Percentiles rank a stretch among this genome's conserved stretches.
Evolutionary conservation across 805 yeast genomes (phyloP).

Genomic region (Maudiozyma barnettii): DNA sequence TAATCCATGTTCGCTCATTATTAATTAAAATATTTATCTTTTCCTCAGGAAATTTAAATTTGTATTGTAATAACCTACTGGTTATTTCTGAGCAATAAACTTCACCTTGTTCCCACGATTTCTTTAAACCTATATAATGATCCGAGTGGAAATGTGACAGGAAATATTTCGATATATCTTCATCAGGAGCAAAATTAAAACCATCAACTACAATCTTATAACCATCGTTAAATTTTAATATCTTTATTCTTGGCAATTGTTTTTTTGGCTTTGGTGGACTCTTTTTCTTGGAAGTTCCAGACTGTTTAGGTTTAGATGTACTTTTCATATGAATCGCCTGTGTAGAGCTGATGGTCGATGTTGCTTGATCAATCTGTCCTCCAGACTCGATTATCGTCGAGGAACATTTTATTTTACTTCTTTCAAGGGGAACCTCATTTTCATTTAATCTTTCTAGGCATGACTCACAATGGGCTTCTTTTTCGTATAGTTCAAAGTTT

Average conservation of each 20-base stretch:
- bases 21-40: constrained; percentile 35
- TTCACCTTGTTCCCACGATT: constrained; percentile 63
- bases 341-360: too few species aligned
- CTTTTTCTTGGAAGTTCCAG: not conserved
- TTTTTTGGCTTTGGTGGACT: constrained; percentile 6
- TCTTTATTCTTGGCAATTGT: constrained; percentile 47
- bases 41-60: constrained; percentile 41
- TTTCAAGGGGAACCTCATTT: not conserved
- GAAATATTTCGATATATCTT: constrained; percentile 43
- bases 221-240: constrained; percentile 34
- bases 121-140: constrained; percentile 81
- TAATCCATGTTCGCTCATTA: constrained; percentile 32
- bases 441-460: constrained; percentile 32
- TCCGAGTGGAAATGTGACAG: constrained; percentile 87
- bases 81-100: constrained; percentile 72
- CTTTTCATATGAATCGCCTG: not conserved
- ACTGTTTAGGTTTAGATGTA: not conserved
- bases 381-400: not conserved
- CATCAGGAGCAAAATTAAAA: constrained; percentile 36
- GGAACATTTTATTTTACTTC: not conserved
- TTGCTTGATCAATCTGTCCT: not conserved
- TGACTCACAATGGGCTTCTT: constrained; percentile 47
- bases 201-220: constrained; percentile 56
- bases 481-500: constrained; percentile 31
- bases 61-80: constrained; percentile 41